Conservation (phyloP, 768 basidiomycete genomes). For the Leccinum variicolor region DNA sequence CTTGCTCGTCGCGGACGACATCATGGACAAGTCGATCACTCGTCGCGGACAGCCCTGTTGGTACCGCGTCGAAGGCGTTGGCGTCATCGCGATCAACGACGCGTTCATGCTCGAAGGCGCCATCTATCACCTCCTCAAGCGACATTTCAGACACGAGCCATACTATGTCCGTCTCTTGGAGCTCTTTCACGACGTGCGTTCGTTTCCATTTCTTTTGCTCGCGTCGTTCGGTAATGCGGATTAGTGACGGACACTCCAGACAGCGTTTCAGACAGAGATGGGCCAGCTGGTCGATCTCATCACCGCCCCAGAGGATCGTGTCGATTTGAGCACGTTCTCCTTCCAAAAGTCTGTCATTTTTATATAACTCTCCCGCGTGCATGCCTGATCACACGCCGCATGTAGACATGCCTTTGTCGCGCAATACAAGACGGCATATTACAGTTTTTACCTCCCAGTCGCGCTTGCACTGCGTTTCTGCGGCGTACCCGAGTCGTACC, state of each 20-base stretch:
- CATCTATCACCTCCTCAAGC: conserved; percentile 88
- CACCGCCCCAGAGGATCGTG: not conserved
- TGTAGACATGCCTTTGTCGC: not conserved
- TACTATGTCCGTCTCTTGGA: conserved; percentile 92
- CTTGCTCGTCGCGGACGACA: conserved; percentile 91
- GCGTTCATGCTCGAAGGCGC: conserved; percentile 93
- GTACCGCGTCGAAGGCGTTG: conserved; percentile 63
- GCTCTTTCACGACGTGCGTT: conserved; percentile 78
- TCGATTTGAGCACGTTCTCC: conserved; percentile 3
- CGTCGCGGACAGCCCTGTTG: conserved; percentile 94
- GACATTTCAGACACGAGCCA: conserved; percentile 72
- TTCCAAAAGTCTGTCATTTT: not conserved
- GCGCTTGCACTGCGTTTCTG: conserved; percentile 1
- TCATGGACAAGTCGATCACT: conserved; percentile 95
- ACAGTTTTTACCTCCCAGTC: conserved; percentile 30
- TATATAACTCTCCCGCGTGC: not conserved
- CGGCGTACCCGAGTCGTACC: conserved; percentile 27
- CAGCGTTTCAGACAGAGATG: conserved; percentile 1
- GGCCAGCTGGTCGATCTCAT: not conserved
- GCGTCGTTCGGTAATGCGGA: not conserved
- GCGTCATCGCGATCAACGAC: conserved; percentile 92
- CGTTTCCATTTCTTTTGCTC: not conserved
- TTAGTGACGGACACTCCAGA: not conserved
- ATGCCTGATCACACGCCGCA: not conserved
- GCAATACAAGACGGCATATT: conserved; percentile 53